Evolutionary conservation across 805 yeast genomes (phyloP).

Genomic region (Maudiozyma serrabonitensis): DNA sequence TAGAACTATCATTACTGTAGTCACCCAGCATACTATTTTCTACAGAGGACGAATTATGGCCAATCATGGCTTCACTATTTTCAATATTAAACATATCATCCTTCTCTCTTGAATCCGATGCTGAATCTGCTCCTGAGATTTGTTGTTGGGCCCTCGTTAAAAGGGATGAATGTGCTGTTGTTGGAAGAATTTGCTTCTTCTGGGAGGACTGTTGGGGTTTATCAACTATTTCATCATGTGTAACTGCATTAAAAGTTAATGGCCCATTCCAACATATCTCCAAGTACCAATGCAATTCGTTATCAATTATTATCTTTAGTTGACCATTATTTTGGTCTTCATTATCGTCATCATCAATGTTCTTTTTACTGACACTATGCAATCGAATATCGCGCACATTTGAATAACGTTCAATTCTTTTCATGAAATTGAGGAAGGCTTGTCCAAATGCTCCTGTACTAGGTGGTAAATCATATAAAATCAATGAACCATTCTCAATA

Average conservation of each 20-base stretch:
- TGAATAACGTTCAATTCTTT: constrained; percentile 57
- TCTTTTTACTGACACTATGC: constrained; percentile 27
- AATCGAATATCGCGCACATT: constrained; percentile 42
- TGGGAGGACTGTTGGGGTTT: neutral
- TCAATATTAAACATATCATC: constrained; percentile 15
- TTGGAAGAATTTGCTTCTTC: neutral
- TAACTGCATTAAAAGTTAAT: constrained; percentile 10
- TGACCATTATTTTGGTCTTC: constrained; percentile 4
- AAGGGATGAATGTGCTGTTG: neutral
- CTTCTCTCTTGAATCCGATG: neutral
- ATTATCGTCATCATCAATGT: constrained; percentile 1
- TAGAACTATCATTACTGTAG: neutral
- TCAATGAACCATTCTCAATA: constrained; percentile 42
- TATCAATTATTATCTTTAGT: constrained; percentile 20
- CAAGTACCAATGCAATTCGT: constrained; percentile 28
- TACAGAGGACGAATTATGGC: neutral
- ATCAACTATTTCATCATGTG: constrained; percentile 4
- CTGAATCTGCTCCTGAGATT: too few relatives aligned
- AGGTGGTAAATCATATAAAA: constrained; percentile 39
- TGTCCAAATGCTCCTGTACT: constrained; percentile 23
- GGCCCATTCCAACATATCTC: constrained; percentile 30
- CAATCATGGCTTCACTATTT: constrained; percentile 14
- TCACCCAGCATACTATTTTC: neutral
- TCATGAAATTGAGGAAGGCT: constrained; percentile 45
- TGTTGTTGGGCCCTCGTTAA: too few relatives aligned